A percentile compares a stretch with the other conserved stretches of the same genome.
Evolutionary conservation across 75 land plant species (phyloP).

Genomic region (Cryptomeria japonica): DNA sequence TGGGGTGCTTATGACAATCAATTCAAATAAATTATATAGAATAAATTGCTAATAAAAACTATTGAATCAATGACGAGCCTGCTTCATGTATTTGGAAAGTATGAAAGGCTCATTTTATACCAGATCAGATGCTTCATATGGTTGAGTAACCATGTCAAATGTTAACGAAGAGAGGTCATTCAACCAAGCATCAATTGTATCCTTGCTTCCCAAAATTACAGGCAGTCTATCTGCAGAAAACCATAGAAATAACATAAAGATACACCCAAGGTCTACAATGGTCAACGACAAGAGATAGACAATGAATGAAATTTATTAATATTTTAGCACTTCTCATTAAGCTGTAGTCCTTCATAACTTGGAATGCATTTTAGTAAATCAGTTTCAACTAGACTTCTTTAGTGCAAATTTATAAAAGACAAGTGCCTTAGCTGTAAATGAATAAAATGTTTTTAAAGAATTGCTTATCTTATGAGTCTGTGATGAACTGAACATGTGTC

Average conservation of each 20-base stretch:
- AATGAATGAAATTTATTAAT: background rate
- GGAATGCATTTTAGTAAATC: background rate
- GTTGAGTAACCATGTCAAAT: constrained; percentile 34
- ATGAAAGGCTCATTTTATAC: constrained; percentile 16
- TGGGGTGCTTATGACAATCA: background rate
- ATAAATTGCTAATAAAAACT: background rate
- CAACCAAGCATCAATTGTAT: constrained; percentile 38
- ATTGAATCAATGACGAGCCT: background rate
- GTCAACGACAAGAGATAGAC: background rate
- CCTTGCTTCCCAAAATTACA: constrained; percentile 40
- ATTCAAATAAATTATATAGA: background rate
- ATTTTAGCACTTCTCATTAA: background rate
- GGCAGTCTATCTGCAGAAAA: constrained; percentile 57
- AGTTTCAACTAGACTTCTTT: background rate
- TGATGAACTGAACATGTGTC: background rate
- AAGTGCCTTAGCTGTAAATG: background rate
- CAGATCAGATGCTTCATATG: constrained; percentile 49
- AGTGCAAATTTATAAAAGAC: background rate
- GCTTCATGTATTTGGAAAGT: background rate
- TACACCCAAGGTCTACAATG: background rate
- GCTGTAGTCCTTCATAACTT: background rate
- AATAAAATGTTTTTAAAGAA: background rate
- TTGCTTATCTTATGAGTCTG: background rate
- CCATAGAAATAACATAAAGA: background rate
- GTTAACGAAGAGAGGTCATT: constrained; percentile 26